Percentiles rank a stretch among this genome's conserved stretches.
Conservation (phyloP, 768 basidiomycete genomes). For the Termitomyces sp. region DNA sequence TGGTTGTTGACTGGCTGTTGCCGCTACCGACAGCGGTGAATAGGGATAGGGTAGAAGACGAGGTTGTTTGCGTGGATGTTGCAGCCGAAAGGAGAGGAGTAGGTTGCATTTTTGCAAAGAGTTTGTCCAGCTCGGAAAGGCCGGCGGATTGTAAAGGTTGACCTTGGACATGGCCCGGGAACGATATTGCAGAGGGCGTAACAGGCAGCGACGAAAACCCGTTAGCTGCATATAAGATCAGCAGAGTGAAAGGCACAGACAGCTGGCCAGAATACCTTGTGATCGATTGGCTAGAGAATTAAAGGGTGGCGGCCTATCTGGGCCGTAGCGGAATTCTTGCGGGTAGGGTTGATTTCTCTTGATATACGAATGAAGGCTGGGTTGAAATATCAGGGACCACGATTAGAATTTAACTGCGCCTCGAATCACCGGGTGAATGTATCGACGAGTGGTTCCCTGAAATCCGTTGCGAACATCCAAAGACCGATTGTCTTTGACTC, state of each 20-base stretch:
- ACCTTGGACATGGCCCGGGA: constrained; percentile 1
- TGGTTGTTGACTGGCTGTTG: constrained; percentile 7
- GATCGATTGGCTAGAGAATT: constrained; percentile 23
- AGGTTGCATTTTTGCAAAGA: constrained; percentile 38
- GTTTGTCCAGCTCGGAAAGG: constrained; percentile 39
- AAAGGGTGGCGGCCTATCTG: constrained; percentile 58
- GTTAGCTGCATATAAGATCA: constrained; percentile 4
- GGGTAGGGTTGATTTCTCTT: constrained; percentile 66
- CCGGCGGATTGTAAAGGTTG: constrained; percentile 9
- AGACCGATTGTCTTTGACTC: constrained; percentile 56
- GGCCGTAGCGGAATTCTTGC: constrained; percentile 64
- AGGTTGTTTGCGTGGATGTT: neutral
- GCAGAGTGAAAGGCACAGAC: neutral
- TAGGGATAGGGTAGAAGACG: constrained; percentile 33
- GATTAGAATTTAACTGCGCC: neutral
- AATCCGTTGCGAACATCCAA: constrained; percentile 70
- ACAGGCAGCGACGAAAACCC: neutral
- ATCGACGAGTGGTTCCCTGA: constrained; percentile 65
- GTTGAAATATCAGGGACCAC: constrained; percentile 2
- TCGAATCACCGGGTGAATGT: constrained; percentile 11
- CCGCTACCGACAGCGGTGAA: constrained; percentile 32
- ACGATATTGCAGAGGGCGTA: constrained; percentile 2
- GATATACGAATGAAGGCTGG: constrained; percentile 58
- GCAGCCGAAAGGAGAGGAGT: constrained; percentile 15
- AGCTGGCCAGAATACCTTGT: constrained; percentile 11